Percentiles rank a stretch among this genome's conserved stretches.
These are phyloP conservation scores for Phytophthora kernoviae DNA, from an alignment of 352 stramenopile species.

Conservation along the genomic window DNA sequence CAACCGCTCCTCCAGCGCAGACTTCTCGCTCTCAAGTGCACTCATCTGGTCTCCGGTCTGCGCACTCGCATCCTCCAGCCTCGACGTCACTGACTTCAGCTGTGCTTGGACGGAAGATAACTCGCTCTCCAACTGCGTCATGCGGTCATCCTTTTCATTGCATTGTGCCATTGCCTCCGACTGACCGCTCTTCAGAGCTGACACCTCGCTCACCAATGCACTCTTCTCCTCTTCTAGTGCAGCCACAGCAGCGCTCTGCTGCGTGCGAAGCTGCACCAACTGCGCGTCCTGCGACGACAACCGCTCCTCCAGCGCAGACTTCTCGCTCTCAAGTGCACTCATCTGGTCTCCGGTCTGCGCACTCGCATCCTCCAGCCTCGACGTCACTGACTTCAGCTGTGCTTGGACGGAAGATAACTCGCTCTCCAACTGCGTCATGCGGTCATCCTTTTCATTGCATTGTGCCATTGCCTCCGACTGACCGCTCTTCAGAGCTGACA, in stretches of 20 bases:
- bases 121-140: not conserved
- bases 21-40: not conserved
- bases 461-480: not conserved
- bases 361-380: not conserved
- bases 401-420: not conserved
- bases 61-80: not conserved
- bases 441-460: conserved; percentile 1
- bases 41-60: not conserved
- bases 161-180: not conserved
- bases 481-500: not conserved
- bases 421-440: not conserved
- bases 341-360: not conserved
- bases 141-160: conserved; percentile 1
- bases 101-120: not conserved
- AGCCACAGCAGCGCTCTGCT: conserved; percentile 1
- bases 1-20: conserved; percentile 1
- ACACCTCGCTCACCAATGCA: not conserved
- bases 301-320: not conserved
- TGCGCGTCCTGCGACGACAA: not conserved
- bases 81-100: not conserved
- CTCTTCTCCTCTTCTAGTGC: not conserved
- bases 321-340: not conserved
- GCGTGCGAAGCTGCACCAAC: not conserved
- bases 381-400: not conserved
- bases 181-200: not conserved